Evolutionary conservation across 257 asterid genomes (phyloP).

Genomic region (Solanum boliviense): DNA sequence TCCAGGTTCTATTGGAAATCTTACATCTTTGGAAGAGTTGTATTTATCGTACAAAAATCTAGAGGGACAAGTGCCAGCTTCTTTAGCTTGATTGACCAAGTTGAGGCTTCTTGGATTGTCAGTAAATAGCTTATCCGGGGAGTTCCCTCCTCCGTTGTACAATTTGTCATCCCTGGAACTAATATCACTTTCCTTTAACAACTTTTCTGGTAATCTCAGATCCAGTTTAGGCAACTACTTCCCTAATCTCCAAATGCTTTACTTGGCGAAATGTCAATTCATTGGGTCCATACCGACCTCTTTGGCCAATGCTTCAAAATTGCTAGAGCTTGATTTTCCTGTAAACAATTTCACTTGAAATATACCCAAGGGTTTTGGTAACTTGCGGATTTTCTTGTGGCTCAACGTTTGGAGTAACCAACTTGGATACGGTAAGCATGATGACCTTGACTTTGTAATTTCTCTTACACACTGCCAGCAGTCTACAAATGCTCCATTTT

Average conservation of each 20-base stretch:
- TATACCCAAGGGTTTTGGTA: constrained; percentile 24
- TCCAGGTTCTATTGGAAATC: constrained; percentile 37
- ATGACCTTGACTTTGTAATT: constrained; percentile 21
- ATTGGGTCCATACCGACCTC: constrained; percentile 26
- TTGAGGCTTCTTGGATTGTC: constrained; percentile 11
- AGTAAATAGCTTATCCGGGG: constrained; percentile 19
- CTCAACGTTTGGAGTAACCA: constrained; percentile 17
- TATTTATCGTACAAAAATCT: constrained; percentile 25
- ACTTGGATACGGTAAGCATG: constrained; percentile 19
- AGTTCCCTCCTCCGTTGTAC: constrained; percentile 26
- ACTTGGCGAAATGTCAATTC: constrained; percentile 25
- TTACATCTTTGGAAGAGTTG: constrained; percentile 23
- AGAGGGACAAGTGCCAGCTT: constrained; percentile 24
- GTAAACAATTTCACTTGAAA: constrained; percentile 26
- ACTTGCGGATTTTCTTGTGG: constrained; percentile 7
- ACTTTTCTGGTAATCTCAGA: constrained; percentile 22
- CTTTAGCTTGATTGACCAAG: constrained; percentile 10
- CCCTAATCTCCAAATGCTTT: constrained; percentile 14
- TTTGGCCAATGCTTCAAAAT: constrained; percentile 29
- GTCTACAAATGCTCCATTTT: constrained; percentile 13
- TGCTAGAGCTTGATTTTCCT: constrained; percentile 16
- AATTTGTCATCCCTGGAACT: constrained; percentile 21
- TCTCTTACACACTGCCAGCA: constrained; percentile 28
- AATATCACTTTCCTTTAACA: constrained; percentile 20
- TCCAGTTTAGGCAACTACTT: constrained; percentile 21